Evolutionary conservation across 2,329 filamentous ascomycete species (phyloP).

Genomic region (Leptographium lundbergii): DNA sequence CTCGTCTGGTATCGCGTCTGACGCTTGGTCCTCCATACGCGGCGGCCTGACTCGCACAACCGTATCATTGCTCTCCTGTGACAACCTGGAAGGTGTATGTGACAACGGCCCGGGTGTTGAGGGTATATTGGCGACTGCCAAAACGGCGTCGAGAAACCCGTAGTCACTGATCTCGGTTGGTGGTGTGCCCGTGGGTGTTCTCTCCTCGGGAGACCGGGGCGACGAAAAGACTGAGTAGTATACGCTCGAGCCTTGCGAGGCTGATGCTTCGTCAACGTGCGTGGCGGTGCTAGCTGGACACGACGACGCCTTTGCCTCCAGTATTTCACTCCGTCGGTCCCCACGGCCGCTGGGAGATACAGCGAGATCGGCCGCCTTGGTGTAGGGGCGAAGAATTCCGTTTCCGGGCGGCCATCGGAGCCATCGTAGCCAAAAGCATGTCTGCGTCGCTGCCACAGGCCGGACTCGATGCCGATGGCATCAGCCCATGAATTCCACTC

Average conservation of each 20-base stretch:
- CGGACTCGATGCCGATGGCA: not conserved
- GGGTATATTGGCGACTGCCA: not conserved
- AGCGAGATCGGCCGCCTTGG: slow-evolving; percentile 2
- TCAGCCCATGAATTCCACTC: not conserved
- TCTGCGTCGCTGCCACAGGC: not conserved
- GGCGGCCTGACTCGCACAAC: not conserved
- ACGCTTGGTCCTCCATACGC: not conserved
- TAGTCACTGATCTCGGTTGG: not conserved
- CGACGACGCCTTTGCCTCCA: not conserved
- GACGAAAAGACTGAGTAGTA: slow-evolving; percentile 4
- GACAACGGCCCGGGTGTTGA: not conserved
- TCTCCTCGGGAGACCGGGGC: not conserved
- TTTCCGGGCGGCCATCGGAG: not conserved
- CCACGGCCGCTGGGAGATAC: not conserved
- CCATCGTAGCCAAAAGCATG: not conserved
- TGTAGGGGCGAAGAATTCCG: slow-evolving; percentile 3
- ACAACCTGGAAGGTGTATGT: not conserved
- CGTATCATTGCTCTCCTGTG: not conserved
- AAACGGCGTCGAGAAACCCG: slow-evolving; percentile 1
- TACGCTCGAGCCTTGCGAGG: slow-evolving; percentile 1
- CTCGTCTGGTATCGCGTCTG: not conserved
- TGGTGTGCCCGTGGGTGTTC: not conserved
- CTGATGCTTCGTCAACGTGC: not conserved
- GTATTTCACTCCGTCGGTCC: not conserved
- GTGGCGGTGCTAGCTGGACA: not conserved